These are phyloP conservation scores for Ascochyta clinopodiicola DNA, from an alignment of 2,329 filamentous ascomycete species.

Conservation along the genomic window DNA sequence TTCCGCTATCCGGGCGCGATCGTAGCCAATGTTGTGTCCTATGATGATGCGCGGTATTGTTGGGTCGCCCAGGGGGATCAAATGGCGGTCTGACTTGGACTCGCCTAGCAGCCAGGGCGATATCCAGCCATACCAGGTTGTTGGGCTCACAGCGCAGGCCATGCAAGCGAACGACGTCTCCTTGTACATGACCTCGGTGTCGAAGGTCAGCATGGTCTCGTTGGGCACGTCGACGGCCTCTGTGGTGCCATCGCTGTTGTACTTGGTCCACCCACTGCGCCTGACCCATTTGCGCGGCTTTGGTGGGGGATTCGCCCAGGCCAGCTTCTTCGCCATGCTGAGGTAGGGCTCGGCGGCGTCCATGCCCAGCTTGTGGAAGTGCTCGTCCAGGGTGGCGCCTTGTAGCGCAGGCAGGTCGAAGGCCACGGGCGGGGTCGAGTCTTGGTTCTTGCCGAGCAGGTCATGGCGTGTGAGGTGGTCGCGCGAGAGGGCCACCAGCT, in stretches of 20 bases:
- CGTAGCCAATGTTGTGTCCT: constrained; percentile 95
- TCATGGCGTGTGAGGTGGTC: constrained; percentile 87
- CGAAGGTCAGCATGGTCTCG: constrained; percentile 85
- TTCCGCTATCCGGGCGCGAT: constrained; percentile 84
- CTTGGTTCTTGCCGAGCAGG: constrained; percentile 87
- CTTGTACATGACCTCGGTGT: constrained; percentile 97
- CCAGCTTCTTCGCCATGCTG: constrained; percentile 75
- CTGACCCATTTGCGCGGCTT: constrained; percentile 76
- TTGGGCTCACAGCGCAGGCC: constrained; percentile 90
- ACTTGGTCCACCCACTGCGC: constrained; percentile 93
- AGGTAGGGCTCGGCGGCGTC: constrained; percentile 89
- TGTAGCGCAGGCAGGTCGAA: constrained; percentile 85
- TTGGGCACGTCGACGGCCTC: constrained; percentile 78
- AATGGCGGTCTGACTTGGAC: constrained; percentile 75
- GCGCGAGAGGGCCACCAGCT: constrained; percentile 79
- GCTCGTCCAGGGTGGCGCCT: constrained; percentile 85
- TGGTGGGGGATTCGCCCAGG: constrained; percentile 63
- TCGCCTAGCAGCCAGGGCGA: constrained; percentile 94
- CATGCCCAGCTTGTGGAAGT: constrained; percentile 86
- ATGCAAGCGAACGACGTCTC: constrained; percentile 92
- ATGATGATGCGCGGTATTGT: constrained; percentile 77
- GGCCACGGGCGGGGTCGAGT: constrained; percentile 73
- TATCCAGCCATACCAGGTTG: constrained; percentile 95
- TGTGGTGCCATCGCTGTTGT: constrained; percentile 74
- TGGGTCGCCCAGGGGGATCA: constrained; percentile 86